phyloP scores from a whole-genome alignment of 805 yeast species.

The Torulaspora indica region DNA sequence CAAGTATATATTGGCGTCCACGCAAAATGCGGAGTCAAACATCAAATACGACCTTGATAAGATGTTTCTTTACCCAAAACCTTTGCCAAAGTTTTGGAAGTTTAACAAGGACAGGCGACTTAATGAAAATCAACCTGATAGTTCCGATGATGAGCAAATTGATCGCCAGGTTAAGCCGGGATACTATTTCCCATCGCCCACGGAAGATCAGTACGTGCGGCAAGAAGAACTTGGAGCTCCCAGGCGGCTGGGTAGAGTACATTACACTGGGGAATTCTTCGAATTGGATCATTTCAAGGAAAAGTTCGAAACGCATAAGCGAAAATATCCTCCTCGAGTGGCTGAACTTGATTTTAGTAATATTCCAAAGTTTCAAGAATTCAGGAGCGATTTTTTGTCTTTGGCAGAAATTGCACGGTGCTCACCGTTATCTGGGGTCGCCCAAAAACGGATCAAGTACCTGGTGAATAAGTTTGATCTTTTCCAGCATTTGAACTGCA shows the following conservation, averaged over 20 bases:
- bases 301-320: constrained; percentile 12
- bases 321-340: neutral
- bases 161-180: constrained; percentile 9
- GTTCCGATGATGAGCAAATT: constrained; percentile 8
- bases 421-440: constrained; percentile 16
- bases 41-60: constrained; percentile 57
- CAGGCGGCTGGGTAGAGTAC: constrained; percentile 18
- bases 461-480: constrained; percentile 37
- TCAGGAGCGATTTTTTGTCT: constrained; percentile 31
- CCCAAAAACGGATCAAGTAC: constrained; percentile 33
- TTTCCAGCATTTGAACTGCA: constrained; percentile 35
- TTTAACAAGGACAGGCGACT: constrained; percentile 34
- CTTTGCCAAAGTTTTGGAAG: constrained; percentile 45
- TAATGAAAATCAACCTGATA: constrained; percentile 6
- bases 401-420: constrained; percentile 22
- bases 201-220: constrained; percentile 8
- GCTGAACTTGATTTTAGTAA: constrained; percentile 1
- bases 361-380: constrained; percentile 33
- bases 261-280: constrained; percentile 38
- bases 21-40: constrained; percentile 64
- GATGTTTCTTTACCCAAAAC: constrained; percentile 85
- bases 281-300: constrained; percentile 30
- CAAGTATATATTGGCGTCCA: constrained; percentile 57
- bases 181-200: constrained; percentile 14
- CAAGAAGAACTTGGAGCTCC: constrained; percentile 6